Percentiles rank a stretch among this genome's conserved stretches.
Evolutionary conservation across 2,329 filamentous ascomycete species (phyloP).

Genomic region (Graphilbum sp.): DNA sequence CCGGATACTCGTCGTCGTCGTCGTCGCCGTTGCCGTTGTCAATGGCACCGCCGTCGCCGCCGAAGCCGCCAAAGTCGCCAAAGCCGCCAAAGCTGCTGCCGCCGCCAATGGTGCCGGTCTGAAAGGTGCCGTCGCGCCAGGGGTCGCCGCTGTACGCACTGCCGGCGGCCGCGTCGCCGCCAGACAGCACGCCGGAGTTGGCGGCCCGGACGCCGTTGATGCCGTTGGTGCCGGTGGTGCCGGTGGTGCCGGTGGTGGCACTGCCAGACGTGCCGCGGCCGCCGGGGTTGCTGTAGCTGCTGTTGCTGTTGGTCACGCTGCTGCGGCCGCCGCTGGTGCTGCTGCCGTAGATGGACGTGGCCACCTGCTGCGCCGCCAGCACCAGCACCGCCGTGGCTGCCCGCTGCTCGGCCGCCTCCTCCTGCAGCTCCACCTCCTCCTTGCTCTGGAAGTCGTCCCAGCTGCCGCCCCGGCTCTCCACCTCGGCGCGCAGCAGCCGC

Average conservation of each 20-base stretch:
- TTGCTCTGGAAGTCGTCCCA: conserved; percentile 40
- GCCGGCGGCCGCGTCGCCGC: background rate
- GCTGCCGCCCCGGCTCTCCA: conserved; percentile 37
- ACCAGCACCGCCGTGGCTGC: conserved; percentile 1
- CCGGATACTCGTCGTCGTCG: conserved; percentile 14
- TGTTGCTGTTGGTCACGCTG: background rate
- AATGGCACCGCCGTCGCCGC: conserved; percentile 30
- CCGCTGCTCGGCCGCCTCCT: conserved; percentile 3
- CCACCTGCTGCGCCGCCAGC: background rate
- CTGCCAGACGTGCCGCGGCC: background rate
- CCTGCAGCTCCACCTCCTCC: conserved; percentile 18
- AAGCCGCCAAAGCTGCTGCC: no score
- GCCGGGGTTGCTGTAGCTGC: background rate
- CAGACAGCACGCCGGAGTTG: background rate
- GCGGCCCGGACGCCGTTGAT: background rate
- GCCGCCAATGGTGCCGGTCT: conserved; percentile 43
- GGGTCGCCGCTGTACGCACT: conserved; percentile 16
- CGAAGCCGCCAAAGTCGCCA: no score
- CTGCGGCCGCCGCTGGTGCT: background rate
- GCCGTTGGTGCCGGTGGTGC: background rate
- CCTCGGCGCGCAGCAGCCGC: conserved; percentile 44
- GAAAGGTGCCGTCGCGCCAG: conserved; percentile 49
- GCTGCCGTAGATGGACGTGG: background rate
- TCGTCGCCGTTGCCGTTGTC: conserved; percentile 13
- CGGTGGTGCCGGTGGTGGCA: background rate